Conservation (phyloP, 208 protist genomes). For the Crithidia mellificae region DNA sequence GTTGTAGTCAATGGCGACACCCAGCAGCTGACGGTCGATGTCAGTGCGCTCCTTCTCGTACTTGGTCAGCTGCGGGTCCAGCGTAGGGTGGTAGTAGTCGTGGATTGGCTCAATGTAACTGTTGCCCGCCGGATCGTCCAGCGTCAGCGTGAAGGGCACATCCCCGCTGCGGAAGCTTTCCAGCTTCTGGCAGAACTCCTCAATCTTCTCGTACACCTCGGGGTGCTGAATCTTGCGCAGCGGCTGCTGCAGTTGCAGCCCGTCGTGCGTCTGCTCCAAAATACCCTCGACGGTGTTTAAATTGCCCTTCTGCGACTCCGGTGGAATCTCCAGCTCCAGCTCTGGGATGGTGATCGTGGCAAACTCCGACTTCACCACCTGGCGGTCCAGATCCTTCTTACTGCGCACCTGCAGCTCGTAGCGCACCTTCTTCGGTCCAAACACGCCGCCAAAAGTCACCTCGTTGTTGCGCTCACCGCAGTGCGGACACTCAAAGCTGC, state of each 20-base stretch:
- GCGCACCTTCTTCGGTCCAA: constrained; percentile 78
- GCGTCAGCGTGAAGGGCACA: constrained; percentile 89
- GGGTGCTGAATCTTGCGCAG: constrained; percentile 75
- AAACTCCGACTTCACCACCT: constrained; percentile 94
- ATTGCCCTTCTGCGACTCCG: constrained; percentile 82
- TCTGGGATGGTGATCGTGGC: constrained; percentile 90
- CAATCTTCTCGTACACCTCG: constrained; percentile 82
- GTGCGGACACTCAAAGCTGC: constrained; percentile 90
- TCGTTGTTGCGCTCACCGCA: constrained; percentile 90
- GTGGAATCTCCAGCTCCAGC: constrained; percentile 93
- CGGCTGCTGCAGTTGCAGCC: constrained; percentile 75
- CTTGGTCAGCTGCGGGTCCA: constrained; percentile 82
- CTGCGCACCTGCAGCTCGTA: constrained; percentile 84
- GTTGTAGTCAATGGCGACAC: constrained; percentile 88
- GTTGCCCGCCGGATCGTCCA: constrained; percentile 93
- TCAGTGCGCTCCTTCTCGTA: constrained; percentile 86
- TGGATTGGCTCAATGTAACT: constrained; percentile 93
- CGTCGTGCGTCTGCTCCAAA: constrained; percentile 78
- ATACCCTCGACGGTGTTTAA: constrained; percentile 96
- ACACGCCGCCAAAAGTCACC: constrained; percentile 85
- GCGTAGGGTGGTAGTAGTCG: constrained; percentile 89
- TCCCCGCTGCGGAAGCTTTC: constrained; percentile 59
- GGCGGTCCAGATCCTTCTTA: constrained; percentile 88
- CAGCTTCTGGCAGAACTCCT: constrained; percentile 78
- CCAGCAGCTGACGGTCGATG: constrained; percentile 86